Evolutionary conservation across 441 rosid genomes (phyloP).

Genomic region (Rhodomyrtus psidioides): DNA sequence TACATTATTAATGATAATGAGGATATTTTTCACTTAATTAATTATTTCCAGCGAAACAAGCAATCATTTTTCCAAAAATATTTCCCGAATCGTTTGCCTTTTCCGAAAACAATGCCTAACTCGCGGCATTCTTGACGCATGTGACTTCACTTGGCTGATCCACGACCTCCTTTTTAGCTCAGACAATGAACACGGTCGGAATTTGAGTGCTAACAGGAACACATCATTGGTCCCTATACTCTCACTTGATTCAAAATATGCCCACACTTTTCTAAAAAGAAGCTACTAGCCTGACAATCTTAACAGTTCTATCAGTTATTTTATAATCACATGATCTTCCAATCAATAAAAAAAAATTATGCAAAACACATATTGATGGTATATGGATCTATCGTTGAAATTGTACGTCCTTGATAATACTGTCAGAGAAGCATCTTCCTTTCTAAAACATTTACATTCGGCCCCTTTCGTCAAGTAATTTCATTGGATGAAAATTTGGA

Average conservation of each 20-base stretch:
- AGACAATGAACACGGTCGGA: neutral
- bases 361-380: no score
- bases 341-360: no score
- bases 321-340: no score
- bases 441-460: neutral
- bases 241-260: neutral
- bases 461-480: neutral
- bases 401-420: no score
- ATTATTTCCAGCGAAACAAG: accelerated
- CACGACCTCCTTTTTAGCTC: neutral
- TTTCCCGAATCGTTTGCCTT: no score
- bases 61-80: no score
- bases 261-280: neutral
- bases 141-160: neutral
- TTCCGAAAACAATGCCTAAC: neutral
- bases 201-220: neutral
- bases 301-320: no score
- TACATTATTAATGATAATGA: neutral
- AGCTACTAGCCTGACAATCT: no score
- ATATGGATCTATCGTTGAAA: no score
- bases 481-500: neutral
- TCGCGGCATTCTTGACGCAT: neutral
- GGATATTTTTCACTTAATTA: neutral
- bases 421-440: no score
- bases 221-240: neutral